Evolutionary conservation across 2,329 filamentous ascomycete species (phyloP), one percentile per base, ranked within the genome.

Genomic region (Colletotrichum lupini): DNA sequence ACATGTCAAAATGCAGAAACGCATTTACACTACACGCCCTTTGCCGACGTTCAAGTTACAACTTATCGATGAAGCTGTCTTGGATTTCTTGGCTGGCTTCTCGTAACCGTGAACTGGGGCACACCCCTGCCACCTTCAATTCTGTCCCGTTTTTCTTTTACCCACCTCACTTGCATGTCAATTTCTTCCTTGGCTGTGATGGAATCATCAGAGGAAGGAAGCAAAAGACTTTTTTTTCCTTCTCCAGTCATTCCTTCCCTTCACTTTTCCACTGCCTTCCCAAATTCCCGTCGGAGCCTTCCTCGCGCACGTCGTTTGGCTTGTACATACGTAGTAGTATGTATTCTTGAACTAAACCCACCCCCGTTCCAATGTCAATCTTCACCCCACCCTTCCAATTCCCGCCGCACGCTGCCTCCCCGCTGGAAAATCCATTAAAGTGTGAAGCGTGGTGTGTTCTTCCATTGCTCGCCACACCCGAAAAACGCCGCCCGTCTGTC

Each of bases 381-480:
- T 16, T 14, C 32, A 30, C 30, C 35, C 49, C 32, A 32, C 61
- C 60, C n/a, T 12, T 14, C 49, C 49, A 59, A 42, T 68, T 24
- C 19, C 5, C 12, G 52, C 37, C 37, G 37, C 37, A 16, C 37
- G 14, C 19, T 19, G 42, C 8, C 42, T 19, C 19, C 11, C 32
- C 42, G 42, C 16, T 8, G 42, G 42, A n/a, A 46, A 49, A n/a
- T 49, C 16, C 42, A 49, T 8, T 11, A 56, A 56, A 35, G 32
- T 49, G 16, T 12, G 22, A 5, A 49, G 19, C 62, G 59, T 49
- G 42, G 59, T 49, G 42, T 28, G 53, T 16, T 42, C 37, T 42
- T 30, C 30, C 30, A 30, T 3, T 46, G 32, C 46, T 67, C 62
- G 62, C 68, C 62, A 70, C 62, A 66, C 67, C 60, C 62, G 30